Evolutionary conservation across 1,284 basidiomycete species (phyloP).

Genomic region (Ceratobasidium sp.): DNA sequence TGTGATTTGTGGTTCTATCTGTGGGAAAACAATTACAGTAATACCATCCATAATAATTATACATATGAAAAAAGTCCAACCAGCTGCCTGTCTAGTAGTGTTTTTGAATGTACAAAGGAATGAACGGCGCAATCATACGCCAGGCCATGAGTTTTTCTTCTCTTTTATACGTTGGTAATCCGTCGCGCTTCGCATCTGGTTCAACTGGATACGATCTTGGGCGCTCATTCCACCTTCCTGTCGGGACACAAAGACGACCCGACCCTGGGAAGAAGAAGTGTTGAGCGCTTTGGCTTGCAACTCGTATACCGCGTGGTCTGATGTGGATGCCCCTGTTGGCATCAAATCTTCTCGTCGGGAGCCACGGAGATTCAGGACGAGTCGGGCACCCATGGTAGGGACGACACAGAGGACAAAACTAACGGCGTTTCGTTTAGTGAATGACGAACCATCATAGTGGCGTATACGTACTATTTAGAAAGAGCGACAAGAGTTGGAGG

Average conservation of each 20-base stretch:
- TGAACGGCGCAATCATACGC: neutral
- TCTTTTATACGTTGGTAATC: slow-evolving; percentile 6
- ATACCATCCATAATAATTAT: neutral
- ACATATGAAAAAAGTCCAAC: neutral
- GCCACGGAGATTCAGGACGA: slow-evolving; percentile 39
- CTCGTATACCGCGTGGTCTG: slow-evolving; percentile 18
- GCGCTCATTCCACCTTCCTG: neutral
- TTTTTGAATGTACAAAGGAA: no score
- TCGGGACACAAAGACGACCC: slow-evolving; percentile 18
- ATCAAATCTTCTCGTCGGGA: slow-evolving; percentile 29
- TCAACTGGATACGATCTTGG: slow-evolving; percentile 3
- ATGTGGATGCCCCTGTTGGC: slow-evolving; percentile 11
- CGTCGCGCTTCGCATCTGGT: slow-evolving; percentile 5
- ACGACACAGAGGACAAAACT: slow-evolving; percentile 39
- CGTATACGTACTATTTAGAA: slow-evolving; percentile 38
- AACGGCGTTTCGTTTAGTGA: neutral
- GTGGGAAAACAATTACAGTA: neutral
- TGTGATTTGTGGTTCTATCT: slow-evolving; percentile 1
- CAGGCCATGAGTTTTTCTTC: neutral
- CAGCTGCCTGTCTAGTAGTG: neutral
- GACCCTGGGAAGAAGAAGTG: neutral
- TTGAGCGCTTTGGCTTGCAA: neutral
- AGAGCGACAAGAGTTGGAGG: slow-evolving; percentile 35
- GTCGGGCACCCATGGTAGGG: slow-evolving; percentile 35
- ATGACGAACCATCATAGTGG: neutral